Conservation (phyloP, 441 rosid species). For the Brassica balearica region DNA sequence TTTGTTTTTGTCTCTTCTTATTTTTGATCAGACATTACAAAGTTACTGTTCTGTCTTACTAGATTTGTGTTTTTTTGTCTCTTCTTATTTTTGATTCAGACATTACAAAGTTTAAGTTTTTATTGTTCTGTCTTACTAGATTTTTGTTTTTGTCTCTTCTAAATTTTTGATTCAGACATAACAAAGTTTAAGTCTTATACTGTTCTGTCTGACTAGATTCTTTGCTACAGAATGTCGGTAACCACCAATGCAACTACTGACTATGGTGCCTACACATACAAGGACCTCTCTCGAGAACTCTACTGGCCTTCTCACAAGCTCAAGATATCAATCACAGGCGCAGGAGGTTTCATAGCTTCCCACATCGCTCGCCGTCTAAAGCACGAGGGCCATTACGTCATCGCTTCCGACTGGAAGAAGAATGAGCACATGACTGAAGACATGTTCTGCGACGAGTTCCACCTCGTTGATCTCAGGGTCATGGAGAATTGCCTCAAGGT, state of each 20-base stretch:
- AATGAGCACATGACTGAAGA: slow-evolving; percentile 98
- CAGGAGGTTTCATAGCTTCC: slow-evolving; percentile 96
- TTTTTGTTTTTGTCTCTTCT: background rate
- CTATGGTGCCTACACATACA: slow-evolving; percentile 85
- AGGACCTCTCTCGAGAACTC: slow-evolving; percentile 78
- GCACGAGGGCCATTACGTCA: slow-evolving; percentile 80
- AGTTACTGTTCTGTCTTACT: too few relatives aligned
- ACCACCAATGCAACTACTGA: slow-evolving; percentile 56
- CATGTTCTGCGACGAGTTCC: slow-evolving; percentile 97
- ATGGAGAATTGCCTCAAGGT: slow-evolving; percentile 95
- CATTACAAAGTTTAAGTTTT: background rate
- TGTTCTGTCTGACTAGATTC: background rate
- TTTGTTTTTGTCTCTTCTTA: too few relatives aligned
- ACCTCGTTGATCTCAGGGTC: slow-evolving; percentile 93
- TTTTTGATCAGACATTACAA: too few relatives aligned
- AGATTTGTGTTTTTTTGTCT: too few relatives aligned
- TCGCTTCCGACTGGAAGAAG: slow-evolving; percentile 96
- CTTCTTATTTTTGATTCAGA: background rate
- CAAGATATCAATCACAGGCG: slow-evolving; percentile 79
- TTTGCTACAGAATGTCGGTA: slow-evolving; percentile 69
- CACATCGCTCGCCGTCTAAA: slow-evolving; percentile 93
- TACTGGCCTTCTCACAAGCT: slow-evolving; percentile 90
- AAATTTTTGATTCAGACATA: background rate
- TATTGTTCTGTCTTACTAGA: background rate
- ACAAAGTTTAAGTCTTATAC: background rate